Conservation (phyloP, 371 early-diverging fungal genomes). For the Mortierella sp. region DNA sequence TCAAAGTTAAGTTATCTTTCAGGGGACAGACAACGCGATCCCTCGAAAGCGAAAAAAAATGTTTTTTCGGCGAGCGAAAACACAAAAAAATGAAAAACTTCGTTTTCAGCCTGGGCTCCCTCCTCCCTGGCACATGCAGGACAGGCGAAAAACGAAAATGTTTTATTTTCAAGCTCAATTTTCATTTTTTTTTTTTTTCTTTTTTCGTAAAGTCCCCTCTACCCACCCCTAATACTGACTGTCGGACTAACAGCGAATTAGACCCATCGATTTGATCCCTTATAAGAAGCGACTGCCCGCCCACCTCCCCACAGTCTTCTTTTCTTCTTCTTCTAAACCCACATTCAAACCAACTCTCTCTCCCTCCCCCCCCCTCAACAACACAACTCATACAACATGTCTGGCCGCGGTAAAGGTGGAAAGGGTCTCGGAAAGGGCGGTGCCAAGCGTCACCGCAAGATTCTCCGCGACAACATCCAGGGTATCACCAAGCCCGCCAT, state of each 20-base stretch:
- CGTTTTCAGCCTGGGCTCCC: too few species aligned
- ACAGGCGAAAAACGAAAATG: neutral
- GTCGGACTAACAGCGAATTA: too few species aligned
- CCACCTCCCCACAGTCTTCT: neutral
- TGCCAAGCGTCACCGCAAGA: constrained; percentile 99
- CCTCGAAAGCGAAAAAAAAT: too few species aligned
- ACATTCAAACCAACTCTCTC: constrained; percentile 16
- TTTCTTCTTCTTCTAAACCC: neutral
- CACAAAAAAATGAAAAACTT: neutral
- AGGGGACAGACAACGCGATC: too few species aligned
- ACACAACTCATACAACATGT: constrained; percentile 66
- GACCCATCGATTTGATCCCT: neutral
- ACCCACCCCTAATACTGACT: neutral
- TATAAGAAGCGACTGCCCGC: neutral
- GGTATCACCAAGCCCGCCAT: constrained; percentile 99
- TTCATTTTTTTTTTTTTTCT: neutral
- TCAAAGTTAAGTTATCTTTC: too few species aligned
- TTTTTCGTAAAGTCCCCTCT: neutral
- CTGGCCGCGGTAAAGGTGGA: constrained; percentile 98
- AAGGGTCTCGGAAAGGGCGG: constrained; percentile 98
- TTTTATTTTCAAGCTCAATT: neutral
- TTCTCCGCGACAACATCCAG: constrained; percentile 98
- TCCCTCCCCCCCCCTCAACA: neutral
- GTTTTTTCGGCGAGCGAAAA: too few species aligned
- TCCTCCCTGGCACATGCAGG: too few species aligned